A percentile compares a stretch with the other conserved stretches of the same genome.
These are phyloP conservation scores for Aspergillus heteromorphus DNA, from an alignment of 495 filamentous ascomycete species.

Conservation along the genomic window DNA sequence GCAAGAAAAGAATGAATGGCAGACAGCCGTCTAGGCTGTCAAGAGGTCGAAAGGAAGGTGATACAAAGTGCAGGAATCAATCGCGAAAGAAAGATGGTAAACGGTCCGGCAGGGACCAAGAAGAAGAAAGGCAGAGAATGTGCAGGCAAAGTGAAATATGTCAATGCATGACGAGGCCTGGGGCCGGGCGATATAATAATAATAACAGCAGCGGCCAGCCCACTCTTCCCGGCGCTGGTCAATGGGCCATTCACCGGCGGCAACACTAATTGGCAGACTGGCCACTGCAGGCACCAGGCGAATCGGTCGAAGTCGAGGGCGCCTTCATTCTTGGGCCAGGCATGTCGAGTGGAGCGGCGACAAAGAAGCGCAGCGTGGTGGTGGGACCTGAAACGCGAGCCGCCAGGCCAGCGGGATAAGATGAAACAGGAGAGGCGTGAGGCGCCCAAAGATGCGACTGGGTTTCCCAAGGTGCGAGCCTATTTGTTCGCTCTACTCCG, in stretches of 20 bases:
- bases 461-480: not conserved
- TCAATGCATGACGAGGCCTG: constrained; percentile 2
- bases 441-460: not conserved
- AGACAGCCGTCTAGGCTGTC: constrained; percentile 19
- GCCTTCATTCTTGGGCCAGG: constrained; percentile 10
- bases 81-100: constrained; percentile 20
- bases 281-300: not conserved
- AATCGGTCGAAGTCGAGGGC: constrained; percentile 2
- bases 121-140: constrained; percentile 14
- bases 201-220: not conserved
- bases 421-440: constrained; percentile 18
- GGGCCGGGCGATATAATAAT: constrained; percentile 10
- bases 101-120: not conserved
- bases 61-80: constrained; percentile 16
- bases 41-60: constrained; percentile 4
- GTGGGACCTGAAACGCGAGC: constrained; percentile 15
- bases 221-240: not conserved
- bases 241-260: constrained; percentile 1
- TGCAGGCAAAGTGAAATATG: constrained; percentile 10
- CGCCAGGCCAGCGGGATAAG: constrained; percentile 5
- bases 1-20: constrained; percentile 11
- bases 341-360: constrained; percentile 11
- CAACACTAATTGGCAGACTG: constrained; percentile 3
- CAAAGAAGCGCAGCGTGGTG: constrained; percentile 5
- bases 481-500: not conserved